These are phyloP conservation scores for Gleditsia sinensis DNA, from an alignment of 306 rosid species.

Conservation along the genomic window DNA sequence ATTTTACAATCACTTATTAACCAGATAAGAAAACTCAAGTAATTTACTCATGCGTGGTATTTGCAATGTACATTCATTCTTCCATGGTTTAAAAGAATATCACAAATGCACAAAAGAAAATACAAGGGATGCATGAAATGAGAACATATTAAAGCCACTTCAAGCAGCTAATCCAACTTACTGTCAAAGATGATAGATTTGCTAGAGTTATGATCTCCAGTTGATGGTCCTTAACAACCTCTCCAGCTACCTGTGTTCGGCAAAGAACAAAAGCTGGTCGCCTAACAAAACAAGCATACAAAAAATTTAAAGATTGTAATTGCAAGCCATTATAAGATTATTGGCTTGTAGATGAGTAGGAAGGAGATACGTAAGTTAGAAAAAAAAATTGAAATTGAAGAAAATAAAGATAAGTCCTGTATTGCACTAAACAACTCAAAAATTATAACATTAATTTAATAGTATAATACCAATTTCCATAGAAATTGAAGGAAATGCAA, in stretches of 20 bases:
- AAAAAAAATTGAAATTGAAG: no score
- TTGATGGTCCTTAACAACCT: slow-evolving; percentile 39
- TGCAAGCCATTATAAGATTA: background rate
- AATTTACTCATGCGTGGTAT: background rate
- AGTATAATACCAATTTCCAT: background rate
- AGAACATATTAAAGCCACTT: slow-evolving; percentile 19
- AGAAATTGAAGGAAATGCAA: background rate
- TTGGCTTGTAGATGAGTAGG: background rate
- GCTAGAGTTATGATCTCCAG: slow-evolving; percentile 64
- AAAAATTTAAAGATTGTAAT: no score
- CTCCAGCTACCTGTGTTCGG: slow-evolving; percentile 35
- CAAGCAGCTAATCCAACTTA: slow-evolving; percentile 32
- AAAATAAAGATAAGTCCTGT: background rate
- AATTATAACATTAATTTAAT: no score
- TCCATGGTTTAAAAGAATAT: background rate
- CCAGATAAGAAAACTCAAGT: background rate
- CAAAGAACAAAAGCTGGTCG: slow-evolving; percentile 49
- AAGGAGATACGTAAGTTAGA: background rate
- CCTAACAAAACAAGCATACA: slow-evolving; percentile 28
- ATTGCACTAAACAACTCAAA: background rate
- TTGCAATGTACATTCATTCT: background rate
- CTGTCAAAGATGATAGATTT: slow-evolving; percentile 58
- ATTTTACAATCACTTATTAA: background rate
- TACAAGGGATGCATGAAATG: slow-evolving; percentile 10
- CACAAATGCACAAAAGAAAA: background rate